These are phyloP conservation scores for Cryptococcus sp. DNA, from an alignment of 1,284 basidiomycete genomes.

Conservation along the genomic window DNA sequence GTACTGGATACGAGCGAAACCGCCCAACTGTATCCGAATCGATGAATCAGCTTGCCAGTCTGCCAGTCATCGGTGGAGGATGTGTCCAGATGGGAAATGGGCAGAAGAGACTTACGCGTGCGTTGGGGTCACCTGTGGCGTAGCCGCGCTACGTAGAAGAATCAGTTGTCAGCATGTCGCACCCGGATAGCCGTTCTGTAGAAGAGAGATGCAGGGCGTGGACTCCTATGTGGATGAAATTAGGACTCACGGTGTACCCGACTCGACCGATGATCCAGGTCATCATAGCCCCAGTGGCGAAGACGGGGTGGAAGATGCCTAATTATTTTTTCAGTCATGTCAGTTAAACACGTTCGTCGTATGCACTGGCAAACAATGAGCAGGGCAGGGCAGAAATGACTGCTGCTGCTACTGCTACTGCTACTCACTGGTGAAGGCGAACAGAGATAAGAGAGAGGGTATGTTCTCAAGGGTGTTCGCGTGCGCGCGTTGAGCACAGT, in stretches of 20 bases:
- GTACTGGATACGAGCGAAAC: constrained; percentile 22
- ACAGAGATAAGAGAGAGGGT: constrained; percentile 32
- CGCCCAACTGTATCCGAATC: constrained; percentile 15
- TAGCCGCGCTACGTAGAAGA: constrained; percentile 17
- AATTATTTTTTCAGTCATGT: not conserved
- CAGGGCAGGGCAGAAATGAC: not conserved
- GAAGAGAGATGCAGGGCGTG: not conserved
- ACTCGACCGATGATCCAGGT: constrained; percentile 34
- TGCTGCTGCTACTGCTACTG: no score
- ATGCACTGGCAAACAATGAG: no score
- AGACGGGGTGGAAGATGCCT: constrained; percentile 44
- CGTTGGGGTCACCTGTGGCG: constrained; percentile 25
- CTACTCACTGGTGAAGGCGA: constrained; percentile 36
- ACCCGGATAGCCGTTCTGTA: no score
- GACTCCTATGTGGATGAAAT: not conserved
- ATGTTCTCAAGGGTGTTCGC: constrained; percentile 48
- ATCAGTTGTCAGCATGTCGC: no score
- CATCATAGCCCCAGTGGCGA: constrained; percentile 26
- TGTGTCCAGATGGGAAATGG: no score
- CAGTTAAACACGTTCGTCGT: no score
- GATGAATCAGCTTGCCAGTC: not conserved
- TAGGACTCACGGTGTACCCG: constrained; percentile 42
- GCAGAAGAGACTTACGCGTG: constrained; percentile 24
- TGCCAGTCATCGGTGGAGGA: no score
- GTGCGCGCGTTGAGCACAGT: constrained; percentile 47